Conservation (phyloP, 306 rosid species). For the Malus orientalis region DNA sequence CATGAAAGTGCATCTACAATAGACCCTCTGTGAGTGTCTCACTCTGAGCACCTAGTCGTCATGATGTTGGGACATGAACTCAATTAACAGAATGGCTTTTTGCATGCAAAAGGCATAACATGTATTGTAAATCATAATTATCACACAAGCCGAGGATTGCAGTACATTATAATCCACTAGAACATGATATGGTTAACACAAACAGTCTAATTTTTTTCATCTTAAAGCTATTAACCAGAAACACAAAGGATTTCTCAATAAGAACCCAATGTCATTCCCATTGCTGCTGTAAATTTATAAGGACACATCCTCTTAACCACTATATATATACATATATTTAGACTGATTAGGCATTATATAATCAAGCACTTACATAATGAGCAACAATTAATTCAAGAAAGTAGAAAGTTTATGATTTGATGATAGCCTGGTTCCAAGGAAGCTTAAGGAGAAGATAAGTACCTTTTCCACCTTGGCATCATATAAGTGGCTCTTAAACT, state of each 20-base stretch:
- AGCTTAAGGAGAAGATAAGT: background rate
- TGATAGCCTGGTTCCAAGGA: background rate
- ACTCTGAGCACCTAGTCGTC: constrained; percentile 8
- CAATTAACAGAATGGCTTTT: background rate
- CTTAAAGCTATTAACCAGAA: background rate
- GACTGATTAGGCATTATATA: background rate
- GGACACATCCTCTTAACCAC: background rate
- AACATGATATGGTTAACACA: background rate
- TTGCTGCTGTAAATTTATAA: background rate
- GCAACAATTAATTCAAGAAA: background rate
- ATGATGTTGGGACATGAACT: constrained; percentile 7
- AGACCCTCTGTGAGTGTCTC: constrained; percentile 7
- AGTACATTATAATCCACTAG: background rate
- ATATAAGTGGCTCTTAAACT: background rate
- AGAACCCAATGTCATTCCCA: background rate
- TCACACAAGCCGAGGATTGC: background rate
- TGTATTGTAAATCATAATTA: background rate
- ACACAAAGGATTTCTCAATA: background rate
- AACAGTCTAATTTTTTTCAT: background rate
- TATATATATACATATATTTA: background rate
- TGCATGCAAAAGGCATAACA: background rate
- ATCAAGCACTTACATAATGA: background rate
- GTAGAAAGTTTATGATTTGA: background rate
- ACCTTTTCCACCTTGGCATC: constrained; percentile 24
- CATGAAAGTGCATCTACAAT: constrained; percentile 17